Evolutionary conservation across 2,329 filamentous ascomycete species (phyloP), one percentile per base, ranked within the genome.

Genomic region (Penicillium sp.): DNA sequence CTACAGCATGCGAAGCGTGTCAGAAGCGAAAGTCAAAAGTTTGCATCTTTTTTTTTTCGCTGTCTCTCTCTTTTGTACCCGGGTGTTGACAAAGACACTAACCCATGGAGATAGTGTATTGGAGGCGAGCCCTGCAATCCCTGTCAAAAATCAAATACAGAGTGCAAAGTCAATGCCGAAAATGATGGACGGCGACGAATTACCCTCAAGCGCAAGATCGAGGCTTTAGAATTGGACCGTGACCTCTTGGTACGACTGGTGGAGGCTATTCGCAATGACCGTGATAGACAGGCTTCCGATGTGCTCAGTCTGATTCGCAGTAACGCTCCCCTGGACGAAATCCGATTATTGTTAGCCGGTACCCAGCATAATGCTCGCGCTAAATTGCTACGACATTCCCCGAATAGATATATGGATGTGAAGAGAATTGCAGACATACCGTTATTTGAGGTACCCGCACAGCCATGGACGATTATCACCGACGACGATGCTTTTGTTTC

Each of bases 401-500:
- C 46, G 13, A n/a, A 13, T 14, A 34, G 38, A 16, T 48, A 34
- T 35, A 48, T 54, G 51, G 35, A 51, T 27, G 32, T 59, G 9
- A 35, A 48, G 10, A 38, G 51, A 27, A 32, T 61, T 16, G 38
- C 47, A 9, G 54, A 55, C 34, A 32, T 27, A 1, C 54, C 56
- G 7, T 16, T 41, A 14, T 54, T 53, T 38, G 27, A 45, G 19
- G 61, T 63, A 6, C 58, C 54, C 11, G 61, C 62, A 8, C 46
- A 44, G 7, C 63, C 63, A 11, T 67, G 64, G 64, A 65, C 61
- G 4, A 40, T 29, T 8, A 10, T 65, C 13, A 59, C 51, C 13
- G 32, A 51, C 23, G 56, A 62, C 30, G 53, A 58, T 35, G 51
- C 54, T 9, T 48, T 64, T 11, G 61, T 65, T 2, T 65, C 65